These are phyloP conservation scores for Henckelia pumila DNA, from an alignment of 257 asterid species.

Conservation along the genomic window DNA sequence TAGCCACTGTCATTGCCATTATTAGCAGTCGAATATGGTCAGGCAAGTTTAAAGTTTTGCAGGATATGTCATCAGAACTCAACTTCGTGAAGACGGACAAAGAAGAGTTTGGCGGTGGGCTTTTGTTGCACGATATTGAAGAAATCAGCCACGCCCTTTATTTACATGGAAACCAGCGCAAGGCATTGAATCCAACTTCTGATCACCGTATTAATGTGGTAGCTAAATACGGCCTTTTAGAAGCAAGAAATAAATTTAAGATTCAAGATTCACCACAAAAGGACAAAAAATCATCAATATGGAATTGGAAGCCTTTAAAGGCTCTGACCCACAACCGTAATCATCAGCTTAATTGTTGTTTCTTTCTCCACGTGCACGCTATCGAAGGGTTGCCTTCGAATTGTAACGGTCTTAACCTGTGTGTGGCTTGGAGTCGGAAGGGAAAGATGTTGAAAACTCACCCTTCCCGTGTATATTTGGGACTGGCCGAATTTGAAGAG, in stretches of 20 bases:
- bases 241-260: slow-evolving; percentile 29
- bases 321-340: slow-evolving; percentile 54
- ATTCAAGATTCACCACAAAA: slow-evolving; percentile 35
- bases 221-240: slow-evolving; percentile 27
- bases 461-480: slow-evolving; percentile 51
- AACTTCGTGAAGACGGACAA: slow-evolving; percentile 28
- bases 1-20: background rate
- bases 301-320: slow-evolving; percentile 88
- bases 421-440: slow-evolving; percentile 73
- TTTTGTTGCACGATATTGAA: slow-evolving; percentile 66
- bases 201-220: slow-evolving; percentile 26
- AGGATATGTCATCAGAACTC: slow-evolving; percentile 32
- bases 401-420: slow-evolving; percentile 55
- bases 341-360: slow-evolving; percentile 61
- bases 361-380: slow-evolving; percentile 74
- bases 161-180: slow-evolving; percentile 41
- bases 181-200: slow-evolving; percentile 40
- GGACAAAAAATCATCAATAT: slow-evolving; percentile 63
- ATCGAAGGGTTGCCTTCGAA: slow-evolving; percentile 65
- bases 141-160: slow-evolving; percentile 83
- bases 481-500: slow-evolving; percentile 72
- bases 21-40: background rate
- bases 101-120: slow-evolving; percentile 51
- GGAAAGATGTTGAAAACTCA: slow-evolving; percentile 45
- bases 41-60: background rate